Percentiles rank a stretch among this genome's conserved stretches.
phyloP scores from a whole-genome alignment of 202 grass and related monocot species.

The Carex arenaria region DNA sequence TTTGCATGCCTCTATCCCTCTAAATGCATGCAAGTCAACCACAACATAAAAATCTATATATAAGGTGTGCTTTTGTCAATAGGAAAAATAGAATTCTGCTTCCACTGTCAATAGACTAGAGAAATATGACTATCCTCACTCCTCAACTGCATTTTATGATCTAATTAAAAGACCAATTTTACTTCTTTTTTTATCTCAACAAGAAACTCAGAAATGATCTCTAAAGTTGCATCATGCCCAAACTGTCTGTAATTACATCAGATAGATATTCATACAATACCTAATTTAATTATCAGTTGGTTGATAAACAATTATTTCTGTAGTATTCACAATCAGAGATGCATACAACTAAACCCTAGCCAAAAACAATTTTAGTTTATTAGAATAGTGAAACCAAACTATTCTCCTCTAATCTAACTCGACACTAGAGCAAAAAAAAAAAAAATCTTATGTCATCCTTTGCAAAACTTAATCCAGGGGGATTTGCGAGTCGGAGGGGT shows the following conservation, averaged over 20 bases:
- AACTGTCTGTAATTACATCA: not conserved
- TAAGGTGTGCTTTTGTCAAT: too few relatives aligned
- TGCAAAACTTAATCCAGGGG: not conserved
- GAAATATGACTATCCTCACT: too few relatives aligned
- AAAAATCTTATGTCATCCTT: not conserved
- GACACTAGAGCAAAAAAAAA: not conserved
- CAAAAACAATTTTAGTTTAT: not conserved
- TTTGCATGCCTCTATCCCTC: not conserved
- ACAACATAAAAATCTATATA: not conserved
- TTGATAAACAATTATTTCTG: not conserved
- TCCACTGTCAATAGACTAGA: too few relatives aligned
- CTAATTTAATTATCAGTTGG: not conserved
- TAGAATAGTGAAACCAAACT: not conserved
- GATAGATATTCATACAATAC: not conserved
- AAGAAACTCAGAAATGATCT: not conserved
- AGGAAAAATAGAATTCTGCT: too few relatives aligned
- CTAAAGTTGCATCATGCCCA: not conserved
- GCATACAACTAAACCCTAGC: not conserved
- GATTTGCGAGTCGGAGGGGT: not conserved
- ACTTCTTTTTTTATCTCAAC: not conserved
- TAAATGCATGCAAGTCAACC: not conserved
- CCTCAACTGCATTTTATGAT: too few relatives aligned
- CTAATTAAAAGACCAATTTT: not conserved
- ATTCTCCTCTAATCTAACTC: not conserved
- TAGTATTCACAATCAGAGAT: not conserved